Conservation (phyloP, 345 rosid species). For the Arabis hirsuta region DNA sequence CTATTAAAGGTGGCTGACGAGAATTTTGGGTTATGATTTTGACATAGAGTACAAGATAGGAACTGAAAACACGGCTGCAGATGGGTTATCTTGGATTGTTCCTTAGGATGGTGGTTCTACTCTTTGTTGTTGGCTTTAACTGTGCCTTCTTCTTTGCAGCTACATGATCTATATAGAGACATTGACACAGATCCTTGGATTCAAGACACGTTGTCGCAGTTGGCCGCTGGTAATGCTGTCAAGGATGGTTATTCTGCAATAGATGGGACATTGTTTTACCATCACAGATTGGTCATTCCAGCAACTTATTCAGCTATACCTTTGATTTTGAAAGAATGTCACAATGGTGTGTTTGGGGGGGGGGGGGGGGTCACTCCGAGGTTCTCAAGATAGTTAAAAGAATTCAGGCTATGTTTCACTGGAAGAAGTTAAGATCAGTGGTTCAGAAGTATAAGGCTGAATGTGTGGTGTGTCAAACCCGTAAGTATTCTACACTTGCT, state of each 20-base stretch:
- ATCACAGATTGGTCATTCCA: no score
- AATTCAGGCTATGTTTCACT: neutral
- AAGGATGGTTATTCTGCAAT: no score
- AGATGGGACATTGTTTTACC: no score
- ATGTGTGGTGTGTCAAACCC: neutral
- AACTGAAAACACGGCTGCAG: neutral
- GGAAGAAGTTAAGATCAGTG: neutral
- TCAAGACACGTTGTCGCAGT: no score
- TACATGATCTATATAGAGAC: neutral
- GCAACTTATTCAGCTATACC: no score
- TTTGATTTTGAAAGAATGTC: neutral
- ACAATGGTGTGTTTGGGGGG: neutral
- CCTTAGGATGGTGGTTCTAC: neutral
- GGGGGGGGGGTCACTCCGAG: neutral
- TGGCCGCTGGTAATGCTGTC: no score
- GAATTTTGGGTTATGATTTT: neutral
- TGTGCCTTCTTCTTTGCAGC: neutral
- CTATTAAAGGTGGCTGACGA: neutral
- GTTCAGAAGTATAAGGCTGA: neutral
- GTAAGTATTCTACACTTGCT: neutral
- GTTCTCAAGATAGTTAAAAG: neutral
- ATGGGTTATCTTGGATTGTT: neutral
- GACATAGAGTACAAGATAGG: neutral
- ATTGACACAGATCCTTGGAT: no score
- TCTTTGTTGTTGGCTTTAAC: neutral